phyloP scores from a whole-genome alignment of 495 filamentous ascomycete species.

The Sordaria brevicollis region DNA sequence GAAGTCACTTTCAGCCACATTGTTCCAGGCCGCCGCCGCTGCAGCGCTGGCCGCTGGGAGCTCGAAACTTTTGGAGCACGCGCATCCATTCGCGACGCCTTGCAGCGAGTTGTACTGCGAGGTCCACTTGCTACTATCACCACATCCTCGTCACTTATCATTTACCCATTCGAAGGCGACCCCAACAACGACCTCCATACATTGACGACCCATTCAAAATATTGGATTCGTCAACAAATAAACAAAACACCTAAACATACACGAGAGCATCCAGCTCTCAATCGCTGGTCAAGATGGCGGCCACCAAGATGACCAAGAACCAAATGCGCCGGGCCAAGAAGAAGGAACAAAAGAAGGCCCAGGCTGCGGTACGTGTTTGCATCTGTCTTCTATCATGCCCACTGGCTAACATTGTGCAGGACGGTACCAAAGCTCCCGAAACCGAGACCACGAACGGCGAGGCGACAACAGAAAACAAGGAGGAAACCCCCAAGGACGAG shows the following conservation, averaged over 20 bases:
- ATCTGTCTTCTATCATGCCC: background rate
- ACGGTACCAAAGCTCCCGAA: constrained; percentile 15
- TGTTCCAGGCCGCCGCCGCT: background rate
- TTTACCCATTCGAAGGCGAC: background rate
- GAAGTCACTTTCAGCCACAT: background rate
- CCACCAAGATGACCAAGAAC: constrained; percentile 67
- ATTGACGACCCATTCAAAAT: background rate
- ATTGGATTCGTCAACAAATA: background rate
- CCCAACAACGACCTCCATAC: background rate
- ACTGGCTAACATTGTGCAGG: constrained; percentile 14
- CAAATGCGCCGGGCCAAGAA: constrained; percentile 79
- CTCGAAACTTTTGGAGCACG: background rate
- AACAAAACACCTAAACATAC: background rate
- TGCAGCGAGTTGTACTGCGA: background rate
- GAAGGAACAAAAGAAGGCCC: constrained; percentile 67
- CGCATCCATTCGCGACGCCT: background rate
- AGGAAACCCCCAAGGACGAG: constrained; percentile 16
- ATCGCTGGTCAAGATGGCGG: constrained; percentile 35
- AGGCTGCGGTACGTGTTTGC: constrained; percentile 31
- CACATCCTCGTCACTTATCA: background rate
- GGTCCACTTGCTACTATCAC: background rate
- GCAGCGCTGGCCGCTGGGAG: background rate
- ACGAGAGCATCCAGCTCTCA: constrained; percentile 10
- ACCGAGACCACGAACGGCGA: constrained; percentile 7
- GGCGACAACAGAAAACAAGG: constrained; percentile 18